Evolutionary conservation across 352 stramenopile genomes (phyloP), one percentile per base, ranked within the genome.

Genomic region (Globisporangium cederbergense): DNA sequence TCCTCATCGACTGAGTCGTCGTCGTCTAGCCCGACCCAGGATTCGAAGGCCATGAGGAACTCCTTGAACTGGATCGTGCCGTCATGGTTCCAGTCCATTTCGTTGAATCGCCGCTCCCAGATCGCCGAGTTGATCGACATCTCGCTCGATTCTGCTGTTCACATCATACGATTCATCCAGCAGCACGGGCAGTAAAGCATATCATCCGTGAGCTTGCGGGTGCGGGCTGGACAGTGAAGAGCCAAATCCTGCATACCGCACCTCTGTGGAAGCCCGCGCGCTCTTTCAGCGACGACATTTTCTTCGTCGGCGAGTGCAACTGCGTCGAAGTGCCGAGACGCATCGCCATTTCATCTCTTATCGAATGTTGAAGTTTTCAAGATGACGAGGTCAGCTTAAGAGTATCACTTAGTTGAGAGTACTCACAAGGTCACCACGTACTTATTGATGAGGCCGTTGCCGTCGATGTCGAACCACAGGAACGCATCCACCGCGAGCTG

Each of bases 71-170:
- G 86, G 60, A 95, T 95, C 28, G 74, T 81, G 20, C 88, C 89
- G 65, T 95, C 86, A 46, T 91, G 68, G 55, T 96, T 83, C 80
- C 86, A 95, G 58, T 96, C 88, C 82, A 97, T 94, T 65, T 97
- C 87, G 58, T 79, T 82, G 49, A 91, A 97, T 11, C 89, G 87
- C 34, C 77, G 81, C 60, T 94, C 83, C 77, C 78, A 91, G 38
- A 94, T 92, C 22, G 76, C 79, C 28, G 79, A 57, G 60, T 89
- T 91, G 63, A 87, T 89, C 14, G 79, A 83, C 60, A 74, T 60
- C 45, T 86, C 70, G 10, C 69, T 67, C 0, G 61, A 60, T 20
- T 72, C 76, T 71, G 36, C 25, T 45, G 22, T 36, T 25, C 52
- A 32, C 9, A 14, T 32, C 7, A 53, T 47, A 9, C 43, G 4